phyloP scores from a whole-genome alignment of 768 basidiomycete genomes.

The Porpolomopsis calyptriformis region DNA sequence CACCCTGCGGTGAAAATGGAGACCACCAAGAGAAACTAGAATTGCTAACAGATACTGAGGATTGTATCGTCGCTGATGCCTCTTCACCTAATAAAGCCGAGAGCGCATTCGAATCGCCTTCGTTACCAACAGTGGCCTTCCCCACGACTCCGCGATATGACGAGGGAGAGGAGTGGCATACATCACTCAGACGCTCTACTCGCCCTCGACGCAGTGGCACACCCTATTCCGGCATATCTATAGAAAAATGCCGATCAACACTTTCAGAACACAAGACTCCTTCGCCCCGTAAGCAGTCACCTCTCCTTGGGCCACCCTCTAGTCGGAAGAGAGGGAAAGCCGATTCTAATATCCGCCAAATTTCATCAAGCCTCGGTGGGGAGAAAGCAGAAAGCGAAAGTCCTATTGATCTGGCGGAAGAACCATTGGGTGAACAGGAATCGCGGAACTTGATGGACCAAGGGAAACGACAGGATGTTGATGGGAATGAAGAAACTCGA shows the following conservation, averaged over 20 bases:
- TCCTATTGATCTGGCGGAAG: not conserved
- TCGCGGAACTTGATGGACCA: conserved; percentile 3
- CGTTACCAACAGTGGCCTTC: not conserved
- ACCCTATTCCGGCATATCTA: conserved; percentile 14
- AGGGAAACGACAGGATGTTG: not conserved
- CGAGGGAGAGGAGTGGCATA: conserved; percentile 11
- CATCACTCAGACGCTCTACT: conserved; percentile 29
- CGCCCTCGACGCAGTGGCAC: conserved; percentile 28
- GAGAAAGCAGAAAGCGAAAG: not conserved
- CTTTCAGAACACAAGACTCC: not conserved
- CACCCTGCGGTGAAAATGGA: not conserved
- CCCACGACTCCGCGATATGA: not conserved
- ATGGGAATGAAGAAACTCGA: conserved; percentile 1
- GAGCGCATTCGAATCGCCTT: not conserved
- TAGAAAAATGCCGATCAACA: not conserved
- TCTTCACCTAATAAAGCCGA: not conserved
- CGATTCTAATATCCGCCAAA: not conserved
- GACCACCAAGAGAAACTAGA: not conserved
- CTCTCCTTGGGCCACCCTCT: conserved; percentile 1
- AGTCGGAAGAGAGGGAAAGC: conserved; percentile 9
- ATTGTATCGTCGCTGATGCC: not conserved
- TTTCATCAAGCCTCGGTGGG: no score
- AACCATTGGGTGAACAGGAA: not conserved
- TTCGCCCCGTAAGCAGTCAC: conserved; percentile 9
- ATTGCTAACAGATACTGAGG: not conserved